phyloP scores from a whole-genome alignment of 495 filamentous ascomycete genomes.

The Penicillium psychrofluorescens region DNA sequence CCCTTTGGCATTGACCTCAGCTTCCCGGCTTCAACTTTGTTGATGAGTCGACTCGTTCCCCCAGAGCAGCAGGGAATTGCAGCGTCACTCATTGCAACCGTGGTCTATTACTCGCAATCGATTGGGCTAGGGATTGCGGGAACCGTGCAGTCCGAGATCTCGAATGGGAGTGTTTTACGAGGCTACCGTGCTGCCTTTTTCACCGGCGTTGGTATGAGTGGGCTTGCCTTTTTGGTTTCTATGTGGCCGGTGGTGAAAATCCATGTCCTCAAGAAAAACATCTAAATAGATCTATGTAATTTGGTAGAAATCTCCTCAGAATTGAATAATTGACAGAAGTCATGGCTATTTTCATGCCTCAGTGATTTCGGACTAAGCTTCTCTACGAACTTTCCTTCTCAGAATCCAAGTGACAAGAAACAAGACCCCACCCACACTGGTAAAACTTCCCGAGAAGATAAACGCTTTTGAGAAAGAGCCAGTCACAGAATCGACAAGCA shows the following conservation, averaged over 20 bases:
- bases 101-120: conserved; percentile 55
- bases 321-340: too few relatives aligned
- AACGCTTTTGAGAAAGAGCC: conserved; percentile 4
- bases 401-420: too few relatives aligned
- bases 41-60: conserved; percentile 50
- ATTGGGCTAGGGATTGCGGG: conserved; percentile 56
- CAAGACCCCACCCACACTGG: too few relatives aligned
- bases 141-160: conserved; percentile 47
- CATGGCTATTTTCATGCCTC: too few relatives aligned
- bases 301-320: too few relatives aligned
- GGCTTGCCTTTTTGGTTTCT: too few relatives aligned
- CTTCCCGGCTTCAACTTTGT: conserved; percentile 52
- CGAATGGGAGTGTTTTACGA: conserved; percentile 32
- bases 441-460: too few relatives aligned
- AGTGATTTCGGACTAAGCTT: too few relatives aligned
- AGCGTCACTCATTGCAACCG: conserved; percentile 50
- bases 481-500: conserved; percentile 21
- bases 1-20: conserved; percentile 56
- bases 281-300: too few relatives aligned
- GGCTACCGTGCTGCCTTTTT: conserved; percentile 54
- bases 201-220: conserved; percentile 39
- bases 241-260: too few relatives aligned
- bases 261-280: too few relatives aligned
- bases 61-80: conserved; percentile 58
- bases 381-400: too few relatives aligned